Percentiles rank a stretch among this genome's conserved stretches.
These are phyloP conservation scores for Amyloporia xantha DNA, from an alignment of 768 basidiomycete species.

Conservation along the genomic window DNA sequence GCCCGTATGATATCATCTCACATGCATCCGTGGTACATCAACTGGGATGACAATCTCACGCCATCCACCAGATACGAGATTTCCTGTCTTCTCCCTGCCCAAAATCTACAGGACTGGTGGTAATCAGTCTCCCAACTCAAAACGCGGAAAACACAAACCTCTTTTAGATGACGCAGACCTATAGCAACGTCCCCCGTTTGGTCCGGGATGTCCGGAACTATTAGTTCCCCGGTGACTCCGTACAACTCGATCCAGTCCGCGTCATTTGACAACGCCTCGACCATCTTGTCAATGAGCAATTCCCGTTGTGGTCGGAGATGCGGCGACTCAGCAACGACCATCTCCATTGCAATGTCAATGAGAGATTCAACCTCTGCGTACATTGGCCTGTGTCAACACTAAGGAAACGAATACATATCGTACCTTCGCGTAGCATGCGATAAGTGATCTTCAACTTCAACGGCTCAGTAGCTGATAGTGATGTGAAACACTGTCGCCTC, in stretches of 20 bases:
- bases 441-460: constrained; percentile 64
- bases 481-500: too few species aligned
- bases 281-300: constrained; percentile 40
- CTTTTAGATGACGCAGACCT: constrained; percentile 21
- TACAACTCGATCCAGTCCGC: constrained; percentile 66
- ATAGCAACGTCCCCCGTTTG: constrained; percentile 22
- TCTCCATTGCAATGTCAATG: constrained; percentile 43
- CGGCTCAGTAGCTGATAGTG: constrained; percentile 48
- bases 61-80: constrained; percentile 43
- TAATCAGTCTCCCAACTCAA: background rate
- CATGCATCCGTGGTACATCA: constrained; percentile 77
- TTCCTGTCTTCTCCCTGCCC: constrained; percentile 33
- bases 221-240: constrained; percentile 61
- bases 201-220: constrained; percentile 39
- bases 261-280: constrained; percentile 56
- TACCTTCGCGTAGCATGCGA: constrained; percentile 79
- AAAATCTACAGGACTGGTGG: constrained; percentile 21
- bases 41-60: constrained; percentile 76
- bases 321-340: constrained; percentile 32
- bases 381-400: background rate
- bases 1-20: too few species aligned
- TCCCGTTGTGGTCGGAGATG: constrained; percentile 32
- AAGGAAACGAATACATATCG: background rate
- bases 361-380: constrained; percentile 59
- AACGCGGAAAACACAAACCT: constrained; percentile 21